phyloP scores from a whole-genome alignment of 2,329 filamentous ascomycete species.

The Calonectria crousiana region DNA sequence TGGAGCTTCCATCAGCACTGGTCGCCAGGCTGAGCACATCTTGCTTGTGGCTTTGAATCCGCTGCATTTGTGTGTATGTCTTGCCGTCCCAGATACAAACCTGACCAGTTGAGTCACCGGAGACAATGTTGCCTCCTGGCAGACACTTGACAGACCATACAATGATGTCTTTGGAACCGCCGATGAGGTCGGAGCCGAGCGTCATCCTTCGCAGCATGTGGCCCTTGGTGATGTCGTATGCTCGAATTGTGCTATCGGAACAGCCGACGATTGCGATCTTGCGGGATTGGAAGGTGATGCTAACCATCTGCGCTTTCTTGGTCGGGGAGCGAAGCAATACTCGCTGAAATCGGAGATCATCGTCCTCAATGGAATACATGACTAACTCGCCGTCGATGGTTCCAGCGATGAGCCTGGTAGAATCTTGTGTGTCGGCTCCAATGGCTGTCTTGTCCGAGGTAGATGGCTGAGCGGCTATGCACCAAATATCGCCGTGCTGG shows the following conservation, averaged over 20 bases:
- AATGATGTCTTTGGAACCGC: slow-evolving; percentile 85
- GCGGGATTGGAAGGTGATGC: slow-evolving; percentile 88
- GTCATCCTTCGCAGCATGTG: slow-evolving; percentile 85
- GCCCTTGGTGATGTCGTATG: slow-evolving; percentile 87
- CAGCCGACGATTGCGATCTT: slow-evolving; percentile 89
- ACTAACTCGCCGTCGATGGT: slow-evolving; percentile 93
- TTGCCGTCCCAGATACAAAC: slow-evolving; percentile 94
- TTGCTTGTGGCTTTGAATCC: slow-evolving; percentile 87
- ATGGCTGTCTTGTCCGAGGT: slow-evolving; percentile 37
- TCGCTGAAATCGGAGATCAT: slow-evolving; percentile 83
- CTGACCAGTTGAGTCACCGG: slow-evolving; percentile 94
- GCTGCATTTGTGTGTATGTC: slow-evolving; percentile 88
- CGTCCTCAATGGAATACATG: slow-evolving; percentile 86
- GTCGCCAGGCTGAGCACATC: slow-evolving; percentile 91
- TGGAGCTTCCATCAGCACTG: slow-evolving; percentile 82
- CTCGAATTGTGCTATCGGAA: slow-evolving; percentile 94
- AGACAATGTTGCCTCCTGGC: slow-evolving; percentile 89
- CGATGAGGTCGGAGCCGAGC: slow-evolving; percentile 80
- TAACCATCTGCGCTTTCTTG: slow-evolving; percentile 90
- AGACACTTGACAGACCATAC: slow-evolving; percentile 95
- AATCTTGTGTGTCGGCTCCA: slow-evolving; percentile 49
- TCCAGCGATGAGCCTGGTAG: slow-evolving; percentile 80
- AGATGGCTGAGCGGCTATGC: slow-evolving; percentile 85
- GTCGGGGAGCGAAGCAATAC: slow-evolving; percentile 81
- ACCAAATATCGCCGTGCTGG: slow-evolving; percentile 97